Evolutionary conservation across 2,329 filamentous ascomycete genomes (phyloP), one percentile per base, ranked within the genome.

Genomic region (Immersiporthe knoxdaviesiana): DNA sequence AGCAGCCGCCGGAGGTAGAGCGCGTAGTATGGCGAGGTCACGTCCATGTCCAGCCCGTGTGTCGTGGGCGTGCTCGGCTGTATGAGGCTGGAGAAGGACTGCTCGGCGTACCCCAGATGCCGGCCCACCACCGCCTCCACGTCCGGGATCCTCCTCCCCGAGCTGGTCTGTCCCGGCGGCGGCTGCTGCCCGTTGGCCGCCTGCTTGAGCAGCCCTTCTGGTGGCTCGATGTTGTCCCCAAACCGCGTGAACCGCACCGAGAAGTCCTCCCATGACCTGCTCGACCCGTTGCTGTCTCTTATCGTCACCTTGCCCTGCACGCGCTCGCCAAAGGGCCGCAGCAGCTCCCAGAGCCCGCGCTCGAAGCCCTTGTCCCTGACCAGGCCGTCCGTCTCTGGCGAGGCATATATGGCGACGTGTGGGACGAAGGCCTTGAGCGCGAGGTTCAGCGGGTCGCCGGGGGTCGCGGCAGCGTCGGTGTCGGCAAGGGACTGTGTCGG

Each of bases 311-410:
- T 97, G 39, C 96, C 96, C 63, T 91, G 88, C 0, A 98, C 87
- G 21, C 86, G 88, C 80, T 99, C 96, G 39, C 96, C 96, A 81
- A 97, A 99, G 0, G 96, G 95, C 64, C 95, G 86, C 68, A 99
- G 81, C 32, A 99, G 82, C 78, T 97, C 92, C 83, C 94, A 90
- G 63, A 99, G 84, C 0, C 95, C 94, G 59, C 89, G 86, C 52
- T 88, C 84, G 73, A 98, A 92, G 0, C 97, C 97, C 80, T 99
- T 99, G 72, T 91, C 90, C 70, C 84, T 85, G 67, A 94, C 86
- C 69, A 99, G 81, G 68, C 90, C 87, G 76, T 97, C 92, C 0
- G 93, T 96, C 77, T 98, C 95, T 21, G 87, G 83, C 18, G 95
- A 97, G n/a, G 93, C 88, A 74, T 94, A 91, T 37, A 99, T 88